Percentiles rank a stretch among this genome's conserved stretches.
Conservation (phyloP, 306 rosid genomes). For the Medicago lupulina region DNA sequence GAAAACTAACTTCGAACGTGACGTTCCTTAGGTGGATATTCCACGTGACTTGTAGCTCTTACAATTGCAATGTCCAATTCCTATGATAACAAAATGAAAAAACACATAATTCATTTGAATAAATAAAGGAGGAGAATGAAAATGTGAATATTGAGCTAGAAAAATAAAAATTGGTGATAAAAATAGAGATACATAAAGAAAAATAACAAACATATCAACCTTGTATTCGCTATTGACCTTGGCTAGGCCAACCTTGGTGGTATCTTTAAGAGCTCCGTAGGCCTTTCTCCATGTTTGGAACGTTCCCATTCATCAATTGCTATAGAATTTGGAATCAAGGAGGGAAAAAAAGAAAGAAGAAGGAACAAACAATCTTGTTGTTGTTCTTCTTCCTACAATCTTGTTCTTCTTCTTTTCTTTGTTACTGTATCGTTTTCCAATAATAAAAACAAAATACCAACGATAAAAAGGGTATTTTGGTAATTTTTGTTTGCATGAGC, state of each 20-base stretch:
- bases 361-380: constrained; percentile 45
- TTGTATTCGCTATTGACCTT: constrained; percentile 93
- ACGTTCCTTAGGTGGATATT: constrained; percentile 92
- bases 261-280: constrained; percentile 94
- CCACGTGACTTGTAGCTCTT: constrained; percentile 90
- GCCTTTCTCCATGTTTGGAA: constrained; percentile 80
- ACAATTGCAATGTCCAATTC: constrained; percentile 95
- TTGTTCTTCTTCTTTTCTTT: constrained; percentile 45
- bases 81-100: constrained; percentile 43
- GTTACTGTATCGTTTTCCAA: constrained; percentile 47
- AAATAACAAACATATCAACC: constrained; percentile 44
- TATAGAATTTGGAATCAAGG: constrained; percentile 6
- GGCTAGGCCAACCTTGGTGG: constrained; percentile 98
- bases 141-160: background rate
- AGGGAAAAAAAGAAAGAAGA: constrained; percentile 49
- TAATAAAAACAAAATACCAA: constrained; percentile 41
- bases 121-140: background rate
- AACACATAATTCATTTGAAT: background rate
- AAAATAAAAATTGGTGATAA: background rate
- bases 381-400: constrained; percentile 42
- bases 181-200: background rate
- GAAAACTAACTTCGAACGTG: constrained; percentile 81
- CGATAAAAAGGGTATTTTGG: constrained; percentile 27
- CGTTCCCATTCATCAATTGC: constrained; percentile 65
- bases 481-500: background rate